phyloP scores from a whole-genome alignment of 208 protist genomes.

The Strigomonas galati region DNA sequence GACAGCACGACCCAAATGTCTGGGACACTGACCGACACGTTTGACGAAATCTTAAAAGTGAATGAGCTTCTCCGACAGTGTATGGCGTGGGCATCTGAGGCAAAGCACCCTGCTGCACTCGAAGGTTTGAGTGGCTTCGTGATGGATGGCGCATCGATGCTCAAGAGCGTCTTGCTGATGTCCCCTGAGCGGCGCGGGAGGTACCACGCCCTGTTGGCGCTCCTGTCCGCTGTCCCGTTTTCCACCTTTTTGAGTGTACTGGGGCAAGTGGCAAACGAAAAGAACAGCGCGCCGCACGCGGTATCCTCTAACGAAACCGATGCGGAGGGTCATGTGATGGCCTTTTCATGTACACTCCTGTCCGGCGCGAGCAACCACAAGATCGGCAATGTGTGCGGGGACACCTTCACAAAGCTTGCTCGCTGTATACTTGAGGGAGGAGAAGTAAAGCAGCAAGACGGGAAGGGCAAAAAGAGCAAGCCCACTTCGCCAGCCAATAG shows the following conservation, averaged over 20 bases:
- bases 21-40: conserved; percentile 80
- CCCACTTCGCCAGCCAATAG: conserved; percentile 4
- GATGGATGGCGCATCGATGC: conserved; percentile 15
- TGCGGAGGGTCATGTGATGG: conserved; percentile 7
- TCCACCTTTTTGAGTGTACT: conserved; percentile 2
- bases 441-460: not conserved
- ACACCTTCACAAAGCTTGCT: conserved; percentile 63
- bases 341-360: conserved; percentile 53
- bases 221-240: conserved; percentile 45
- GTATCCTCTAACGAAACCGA: no score
- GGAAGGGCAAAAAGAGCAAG: not conserved
- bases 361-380: conserved; percentile 74
- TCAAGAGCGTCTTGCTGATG: conserved; percentile 51
- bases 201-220: conserved; percentile 81
- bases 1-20: conserved; percentile 84
- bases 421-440: conserved; percentile 8
- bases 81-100: not conserved
- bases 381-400: conserved; percentile 72
- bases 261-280: not conserved
- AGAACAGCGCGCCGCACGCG: no score
- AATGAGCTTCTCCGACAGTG: conserved; percentile 9
- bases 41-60: conserved; percentile 44
- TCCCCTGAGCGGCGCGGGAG: conserved; percentile 75
- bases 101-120: not conserved
- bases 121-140: not conserved